These are phyloP conservation scores for Cytidiella melzeri DNA, from an alignment of 768 basidiomycete species.

Conservation along the genomic window DNA sequence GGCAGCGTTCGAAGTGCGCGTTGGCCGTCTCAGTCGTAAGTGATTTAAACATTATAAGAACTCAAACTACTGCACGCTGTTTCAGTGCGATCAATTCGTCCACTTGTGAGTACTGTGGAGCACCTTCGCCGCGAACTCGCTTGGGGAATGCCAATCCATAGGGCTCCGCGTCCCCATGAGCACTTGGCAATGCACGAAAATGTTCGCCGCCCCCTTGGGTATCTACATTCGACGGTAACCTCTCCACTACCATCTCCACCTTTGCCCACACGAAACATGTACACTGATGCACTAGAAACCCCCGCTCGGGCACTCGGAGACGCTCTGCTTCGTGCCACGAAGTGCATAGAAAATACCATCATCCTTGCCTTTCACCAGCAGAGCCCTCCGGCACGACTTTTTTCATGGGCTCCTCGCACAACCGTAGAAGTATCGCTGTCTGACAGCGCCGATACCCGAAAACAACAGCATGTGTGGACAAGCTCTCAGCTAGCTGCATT, in stretches of 20 bases:
- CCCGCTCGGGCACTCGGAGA: slow-evolving; percentile 26
- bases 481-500: slow-evolving; percentile 7
- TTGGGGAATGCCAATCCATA: slow-evolving; percentile 31
- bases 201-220: background rate
- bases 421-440: background rate
- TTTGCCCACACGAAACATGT: background rate
- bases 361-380: slow-evolving; percentile 24
- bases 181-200: background rate
- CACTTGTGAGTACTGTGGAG: slow-evolving; percentile 38
- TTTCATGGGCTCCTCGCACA: slow-evolving; percentile 1
- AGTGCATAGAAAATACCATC: slow-evolving; percentile 29
- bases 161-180: background rate
- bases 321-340: slow-evolving; percentile 31
- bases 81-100: slow-evolving; percentile 36
- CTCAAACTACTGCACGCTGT: background rate
- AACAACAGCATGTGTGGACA: slow-evolving; percentile 3
- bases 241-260: slow-evolving; percentile 2
- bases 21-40: slow-evolving; percentile 39
- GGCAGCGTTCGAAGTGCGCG: slow-evolving; percentile 39
- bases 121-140: slow-evolving; percentile 40
- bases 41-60: background rate
- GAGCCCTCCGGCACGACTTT: slow-evolving; percentile 8
- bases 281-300: slow-evolving; percentile 4
- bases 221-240: background rate
- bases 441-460: background rate